Percentiles rank a stretch among this genome's conserved stretches.
phyloP scores from a whole-genome alignment of 768 basidiomycete genomes.

The Russula earlei region DNA sequence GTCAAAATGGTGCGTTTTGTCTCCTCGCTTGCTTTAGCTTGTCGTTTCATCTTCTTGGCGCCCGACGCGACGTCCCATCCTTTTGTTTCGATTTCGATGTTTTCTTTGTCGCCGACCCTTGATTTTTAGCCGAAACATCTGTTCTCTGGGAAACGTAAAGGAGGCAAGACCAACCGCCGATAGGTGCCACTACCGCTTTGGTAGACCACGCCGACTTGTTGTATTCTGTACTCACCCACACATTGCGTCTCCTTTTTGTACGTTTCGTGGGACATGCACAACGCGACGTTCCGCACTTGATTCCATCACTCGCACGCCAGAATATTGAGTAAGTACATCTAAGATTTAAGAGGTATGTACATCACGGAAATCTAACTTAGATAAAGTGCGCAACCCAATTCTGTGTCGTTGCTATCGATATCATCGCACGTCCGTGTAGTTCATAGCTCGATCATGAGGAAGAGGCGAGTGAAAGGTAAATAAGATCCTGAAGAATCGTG shows the following conservation, averaged over 20 bases:
- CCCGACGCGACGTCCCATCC: slow-evolving; percentile 5
- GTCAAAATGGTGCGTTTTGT: slow-evolving; percentile 62
- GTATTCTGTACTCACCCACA: not conserved
- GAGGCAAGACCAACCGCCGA: slow-evolving; percentile 73
- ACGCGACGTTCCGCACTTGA: too few species aligned
- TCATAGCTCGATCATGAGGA: not conserved
- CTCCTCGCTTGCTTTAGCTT: not conserved
- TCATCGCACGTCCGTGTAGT: not conserved
- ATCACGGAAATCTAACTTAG: not conserved
- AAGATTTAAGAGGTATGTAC: slow-evolving; percentile 8
- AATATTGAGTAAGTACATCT: too few species aligned
- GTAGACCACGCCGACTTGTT: not conserved
- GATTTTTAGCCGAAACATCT: slow-evolving; percentile 68
- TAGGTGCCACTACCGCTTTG: slow-evolving; percentile 32
- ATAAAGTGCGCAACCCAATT: not conserved
- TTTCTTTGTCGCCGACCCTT: too few species aligned
- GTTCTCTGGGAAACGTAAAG: slow-evolving; percentile 77
- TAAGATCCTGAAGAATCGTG: not conserved
- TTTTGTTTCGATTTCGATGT: not conserved
- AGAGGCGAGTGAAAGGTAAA: not conserved
- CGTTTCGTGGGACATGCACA: too few species aligned
- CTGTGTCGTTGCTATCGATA: not conserved
- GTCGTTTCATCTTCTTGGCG: too few species aligned
- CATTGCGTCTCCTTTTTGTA: not conserved
- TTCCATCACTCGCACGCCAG: too few species aligned